phyloP scores from a whole-genome alignment of 2,329 filamentous ascomycete species.

The Trichoderma sp. region DNA sequence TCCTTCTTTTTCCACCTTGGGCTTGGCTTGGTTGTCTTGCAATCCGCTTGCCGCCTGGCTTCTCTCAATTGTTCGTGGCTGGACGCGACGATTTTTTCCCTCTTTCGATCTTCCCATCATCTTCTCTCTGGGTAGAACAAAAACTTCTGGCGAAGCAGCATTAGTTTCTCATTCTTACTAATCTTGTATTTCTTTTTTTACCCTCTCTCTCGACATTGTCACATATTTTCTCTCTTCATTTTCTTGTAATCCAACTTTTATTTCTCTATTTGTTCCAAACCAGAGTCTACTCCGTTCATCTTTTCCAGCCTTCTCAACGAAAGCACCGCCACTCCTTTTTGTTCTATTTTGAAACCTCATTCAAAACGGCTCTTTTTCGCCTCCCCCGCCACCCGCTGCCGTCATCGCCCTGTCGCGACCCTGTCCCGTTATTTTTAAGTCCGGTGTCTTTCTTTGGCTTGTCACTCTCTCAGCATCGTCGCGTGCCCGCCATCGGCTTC shows the following conservation, averaged over 20 bases:
- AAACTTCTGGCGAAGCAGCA: background rate
- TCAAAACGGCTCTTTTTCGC: conserved; percentile 13
- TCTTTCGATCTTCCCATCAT: background rate
- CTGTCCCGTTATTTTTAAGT: background rate
- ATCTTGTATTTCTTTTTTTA: background rate
- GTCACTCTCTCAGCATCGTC: conserved; percentile 3
- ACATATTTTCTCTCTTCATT: background rate
- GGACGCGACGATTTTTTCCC: background rate
- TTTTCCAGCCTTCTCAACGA: background rate
- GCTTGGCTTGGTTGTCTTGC: background rate
- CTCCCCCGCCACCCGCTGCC: conserved; percentile 19
- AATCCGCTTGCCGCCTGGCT: background rate
- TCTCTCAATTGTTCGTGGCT: background rate
- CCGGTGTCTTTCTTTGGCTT: background rate
- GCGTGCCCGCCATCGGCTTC: conserved; percentile 20
- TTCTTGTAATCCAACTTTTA: background rate
- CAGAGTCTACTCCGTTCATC: background rate
- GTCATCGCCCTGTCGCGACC: conserved; percentile 20
- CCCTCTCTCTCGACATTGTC: background rate
- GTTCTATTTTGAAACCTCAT: background rate
- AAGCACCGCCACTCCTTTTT: conserved; percentile 19
- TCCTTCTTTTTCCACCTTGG: background rate
- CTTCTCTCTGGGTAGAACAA: background rate
- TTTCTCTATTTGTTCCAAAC: background rate
- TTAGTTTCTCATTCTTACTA: background rate